Evolutionary conservation across 108 stramenopile genomes (phyloP).

Genomic region (Nannochloropsis oceanica): DNA sequence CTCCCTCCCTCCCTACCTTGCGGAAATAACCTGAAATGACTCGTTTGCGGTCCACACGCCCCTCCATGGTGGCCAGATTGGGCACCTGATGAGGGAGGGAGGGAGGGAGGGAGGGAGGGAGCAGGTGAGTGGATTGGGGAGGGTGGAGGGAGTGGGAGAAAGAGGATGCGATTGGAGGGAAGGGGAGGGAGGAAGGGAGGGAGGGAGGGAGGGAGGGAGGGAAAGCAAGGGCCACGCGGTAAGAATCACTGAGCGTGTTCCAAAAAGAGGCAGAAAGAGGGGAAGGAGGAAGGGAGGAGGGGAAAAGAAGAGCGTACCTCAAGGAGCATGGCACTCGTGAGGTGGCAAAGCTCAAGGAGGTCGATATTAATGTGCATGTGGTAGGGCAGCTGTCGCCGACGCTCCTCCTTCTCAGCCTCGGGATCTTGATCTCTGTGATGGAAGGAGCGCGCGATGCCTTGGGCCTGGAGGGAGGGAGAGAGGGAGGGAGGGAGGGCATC

Average conservation of each 20-base stretch:
- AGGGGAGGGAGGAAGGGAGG: neutral
- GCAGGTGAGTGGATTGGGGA: neutral
- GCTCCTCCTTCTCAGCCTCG: slow-evolving; percentile 94
- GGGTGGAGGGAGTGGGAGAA: neutral
- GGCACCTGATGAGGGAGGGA: slow-evolving; percentile 56
- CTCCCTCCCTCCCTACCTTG: neutral
- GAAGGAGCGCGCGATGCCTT: slow-evolving; percentile 24
- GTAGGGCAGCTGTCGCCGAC: slow-evolving; percentile 58
- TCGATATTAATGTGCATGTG: slow-evolving; percentile 25
- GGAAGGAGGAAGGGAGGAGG: neutral
- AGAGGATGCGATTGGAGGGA: neutral
- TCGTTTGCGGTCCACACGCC: slow-evolving; percentile 39
- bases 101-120: neutral
- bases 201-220: neutral
- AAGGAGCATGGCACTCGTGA: neutral
- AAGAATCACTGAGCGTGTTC: neutral
- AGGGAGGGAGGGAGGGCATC: neutral
- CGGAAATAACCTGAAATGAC: slow-evolving; percentile 80
- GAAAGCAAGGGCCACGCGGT: neutral
- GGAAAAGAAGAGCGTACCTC: neutral
- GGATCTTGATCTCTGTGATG: slow-evolving; percentile 57
- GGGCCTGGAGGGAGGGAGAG: neutral
- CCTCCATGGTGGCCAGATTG: slow-evolving; percentile 63
- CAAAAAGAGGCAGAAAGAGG: neutral
- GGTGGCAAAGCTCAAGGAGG: neutral